Conservation (phyloP, 176 grass and related monocot genomes). For the Chloris gayana region DNA sequence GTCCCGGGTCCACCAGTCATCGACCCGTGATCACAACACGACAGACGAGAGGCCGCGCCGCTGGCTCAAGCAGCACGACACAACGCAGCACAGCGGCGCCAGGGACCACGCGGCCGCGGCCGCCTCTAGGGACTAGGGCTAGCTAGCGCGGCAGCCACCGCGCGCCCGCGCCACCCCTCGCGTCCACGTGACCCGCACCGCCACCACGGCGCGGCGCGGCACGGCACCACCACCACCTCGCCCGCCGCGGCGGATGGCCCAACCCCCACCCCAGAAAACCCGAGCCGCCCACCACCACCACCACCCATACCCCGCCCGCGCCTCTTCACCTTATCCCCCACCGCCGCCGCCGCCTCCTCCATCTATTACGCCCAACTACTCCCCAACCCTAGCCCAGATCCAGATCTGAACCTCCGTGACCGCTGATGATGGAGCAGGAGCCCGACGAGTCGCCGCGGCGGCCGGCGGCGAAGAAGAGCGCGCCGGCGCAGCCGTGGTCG, state of each 20-base stretch:
- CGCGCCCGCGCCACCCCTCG: conserved; percentile 8
- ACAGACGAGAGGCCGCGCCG: background rate
- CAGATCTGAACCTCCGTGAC: conserved; percentile 40
- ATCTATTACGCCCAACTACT: conserved; percentile 31
- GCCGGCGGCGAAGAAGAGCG: conserved; percentile 46
- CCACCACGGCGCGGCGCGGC: conserved; percentile 24
- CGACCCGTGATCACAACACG: background rate
- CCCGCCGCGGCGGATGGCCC: conserved; percentile 42
- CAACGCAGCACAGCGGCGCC: conserved; percentile 15
- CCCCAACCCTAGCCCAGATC: conserved; percentile 35
- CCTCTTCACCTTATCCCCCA: conserved; percentile 42
- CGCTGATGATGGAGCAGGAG: conserved; percentile 45
- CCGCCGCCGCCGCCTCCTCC: conserved; percentile 46
- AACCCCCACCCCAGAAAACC: conserved; percentile 48
- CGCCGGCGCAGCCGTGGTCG: conserved; percentile 86
- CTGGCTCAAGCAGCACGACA: background rate
- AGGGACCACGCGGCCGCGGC: conserved; percentile 42
- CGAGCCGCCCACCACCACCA: conserved; percentile 45
- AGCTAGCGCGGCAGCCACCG: conserved; percentile 27
- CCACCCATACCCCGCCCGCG: conserved; percentile 33
- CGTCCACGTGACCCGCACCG: conserved; percentile 59
- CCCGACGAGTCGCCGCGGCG: conserved; percentile 26
- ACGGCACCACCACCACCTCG: conserved; percentile 10
- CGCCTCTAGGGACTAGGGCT: conserved; percentile 33
- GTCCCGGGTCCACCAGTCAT: background rate